These are phyloP conservation scores for Fusarium sp. DNA, from an alignment of 2,329 filamentous ascomycete genomes.

Conservation along the genomic window DNA sequence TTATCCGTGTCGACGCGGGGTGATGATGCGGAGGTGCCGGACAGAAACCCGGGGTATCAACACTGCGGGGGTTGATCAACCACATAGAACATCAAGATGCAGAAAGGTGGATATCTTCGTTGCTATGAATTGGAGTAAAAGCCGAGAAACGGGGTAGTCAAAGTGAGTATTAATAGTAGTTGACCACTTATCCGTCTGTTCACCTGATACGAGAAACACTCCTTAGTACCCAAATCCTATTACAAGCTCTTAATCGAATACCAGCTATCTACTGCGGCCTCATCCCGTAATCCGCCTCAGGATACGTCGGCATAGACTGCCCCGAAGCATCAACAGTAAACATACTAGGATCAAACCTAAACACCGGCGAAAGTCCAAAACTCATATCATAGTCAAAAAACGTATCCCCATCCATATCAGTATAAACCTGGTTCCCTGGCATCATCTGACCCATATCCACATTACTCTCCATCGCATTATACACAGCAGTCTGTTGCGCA, in stretches of 20 bases:
- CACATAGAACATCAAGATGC: background rate
- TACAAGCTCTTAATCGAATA: background rate
- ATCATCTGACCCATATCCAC: constrained; percentile 37
- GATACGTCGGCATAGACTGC: constrained; percentile 40
- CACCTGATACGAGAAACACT: background rate
- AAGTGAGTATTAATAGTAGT: background rate
- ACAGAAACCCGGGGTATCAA: constrained; percentile 29
- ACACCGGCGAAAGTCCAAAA: constrained; percentile 45
- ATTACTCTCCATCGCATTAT: constrained; percentile 28
- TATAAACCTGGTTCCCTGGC: constrained; percentile 36
- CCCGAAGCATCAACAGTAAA: constrained; percentile 43
- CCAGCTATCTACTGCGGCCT: constrained; percentile 29
- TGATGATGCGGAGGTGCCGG: constrained; percentile 33
- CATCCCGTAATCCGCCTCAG: constrained; percentile 41
- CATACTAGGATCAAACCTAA: constrained; percentile 45
- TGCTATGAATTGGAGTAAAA: background rate
- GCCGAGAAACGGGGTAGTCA: background rate
- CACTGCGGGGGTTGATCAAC: background rate
- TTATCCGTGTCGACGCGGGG: constrained; percentile 32
- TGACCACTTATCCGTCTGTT: background rate
- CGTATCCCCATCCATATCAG: constrained; percentile 43
- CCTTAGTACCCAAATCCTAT: background rate
- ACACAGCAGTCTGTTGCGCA: constrained; percentile 25
- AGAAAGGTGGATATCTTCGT: background rate
- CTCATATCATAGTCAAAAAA: constrained; percentile 48